Percentiles rank a stretch among this genome's conserved stretches.
These are phyloP conservation scores for Calonectria pseudoreteaudii DNA, from an alignment of 2,329 filamentous ascomycete species.

Conservation along the genomic window DNA sequence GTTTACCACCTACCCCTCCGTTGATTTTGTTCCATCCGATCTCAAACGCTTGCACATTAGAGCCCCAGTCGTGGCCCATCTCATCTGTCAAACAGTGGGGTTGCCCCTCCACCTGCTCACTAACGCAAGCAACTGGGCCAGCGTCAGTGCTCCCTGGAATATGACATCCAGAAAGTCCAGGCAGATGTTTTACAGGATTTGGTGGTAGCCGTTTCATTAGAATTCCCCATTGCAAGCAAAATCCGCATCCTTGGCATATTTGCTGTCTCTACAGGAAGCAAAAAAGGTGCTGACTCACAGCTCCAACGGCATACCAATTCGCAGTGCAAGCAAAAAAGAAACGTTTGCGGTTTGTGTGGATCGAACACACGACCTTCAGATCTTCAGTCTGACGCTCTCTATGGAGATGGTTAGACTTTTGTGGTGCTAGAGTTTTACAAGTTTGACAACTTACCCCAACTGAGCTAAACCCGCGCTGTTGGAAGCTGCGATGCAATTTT, in stretches of 20 bases:
- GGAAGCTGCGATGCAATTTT: background rate
- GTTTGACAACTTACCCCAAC: conserved; percentile 40
- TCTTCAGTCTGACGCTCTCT: conserved; percentile 39
- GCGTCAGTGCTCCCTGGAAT: background rate
- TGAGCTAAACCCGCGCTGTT: conserved; percentile 47
- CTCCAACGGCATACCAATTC: background rate
- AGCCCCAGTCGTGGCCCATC: background rate
- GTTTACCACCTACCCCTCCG: background rate
- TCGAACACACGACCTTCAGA: conserved; percentile 48
- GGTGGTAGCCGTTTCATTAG: background rate
- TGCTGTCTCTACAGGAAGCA: background rate
- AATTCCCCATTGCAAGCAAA: background rate
- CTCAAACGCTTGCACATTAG: background rate
- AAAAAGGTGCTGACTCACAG: background rate
- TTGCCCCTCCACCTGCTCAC: background rate
- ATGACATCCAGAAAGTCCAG: background rate
- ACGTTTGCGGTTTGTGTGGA: conserved; percentile 44
- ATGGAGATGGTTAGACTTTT: conserved; percentile 29
- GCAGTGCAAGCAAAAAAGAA: conserved; percentile 26
- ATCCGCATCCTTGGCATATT: background rate
- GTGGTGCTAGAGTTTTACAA: conserved; percentile 28
- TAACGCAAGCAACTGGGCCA: background rate
- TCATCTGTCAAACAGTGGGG: background rate
- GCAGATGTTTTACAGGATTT: background rate
- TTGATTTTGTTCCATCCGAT: background rate